phyloP scores from a whole-genome alignment of 768 basidiomycete species.

The Daedalea quercina region DNA sequence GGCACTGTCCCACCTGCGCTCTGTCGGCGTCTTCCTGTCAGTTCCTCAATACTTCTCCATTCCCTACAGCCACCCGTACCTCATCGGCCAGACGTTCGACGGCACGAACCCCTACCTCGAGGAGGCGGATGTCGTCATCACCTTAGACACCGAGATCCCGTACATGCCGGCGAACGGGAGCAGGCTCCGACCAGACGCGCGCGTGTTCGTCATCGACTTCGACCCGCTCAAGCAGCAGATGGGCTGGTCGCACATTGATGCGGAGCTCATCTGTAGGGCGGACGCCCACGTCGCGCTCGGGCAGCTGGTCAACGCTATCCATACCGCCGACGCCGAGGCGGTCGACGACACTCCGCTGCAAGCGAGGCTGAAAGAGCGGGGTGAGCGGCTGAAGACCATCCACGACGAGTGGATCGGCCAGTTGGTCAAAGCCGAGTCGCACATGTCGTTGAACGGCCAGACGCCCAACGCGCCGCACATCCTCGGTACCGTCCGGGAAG shows the following conservation, averaged over 20 bases:
- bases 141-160: constrained; percentile 61
- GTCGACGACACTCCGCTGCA: neutral
- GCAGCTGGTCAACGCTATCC: constrained; percentile 37
- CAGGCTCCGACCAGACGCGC: constrained; percentile 34
- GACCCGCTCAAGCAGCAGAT: constrained; percentile 50
- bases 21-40: constrained; percentile 46
- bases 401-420: constrained; percentile 14
- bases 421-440: constrained; percentile 15
- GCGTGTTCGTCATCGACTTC: constrained; percentile 54
- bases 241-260: constrained; percentile 47
- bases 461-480: constrained; percentile 23
- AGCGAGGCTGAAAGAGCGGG: constrained; percentile 3
- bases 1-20: constrained; percentile 42
- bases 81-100: constrained; percentile 47
- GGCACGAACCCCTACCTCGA: constrained; percentile 38
- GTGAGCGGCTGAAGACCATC: neutral
- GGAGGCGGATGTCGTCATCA: constrained; percentile 53
- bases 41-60: constrained; percentile 47
- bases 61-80: constrained; percentile 50
- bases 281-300: constrained; percentile 46
- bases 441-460: constrained; percentile 5
- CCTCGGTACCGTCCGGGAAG: constrained; percentile 38
- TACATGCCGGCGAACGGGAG: constrained; percentile 50
- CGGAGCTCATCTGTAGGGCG: constrained; percentile 52
- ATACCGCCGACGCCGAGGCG: neutral